Evolutionary conservation across 805 yeast species (phyloP), one percentile per base, ranked within the genome.

Genomic region (Saccharomycopsis fodiens): DNA sequence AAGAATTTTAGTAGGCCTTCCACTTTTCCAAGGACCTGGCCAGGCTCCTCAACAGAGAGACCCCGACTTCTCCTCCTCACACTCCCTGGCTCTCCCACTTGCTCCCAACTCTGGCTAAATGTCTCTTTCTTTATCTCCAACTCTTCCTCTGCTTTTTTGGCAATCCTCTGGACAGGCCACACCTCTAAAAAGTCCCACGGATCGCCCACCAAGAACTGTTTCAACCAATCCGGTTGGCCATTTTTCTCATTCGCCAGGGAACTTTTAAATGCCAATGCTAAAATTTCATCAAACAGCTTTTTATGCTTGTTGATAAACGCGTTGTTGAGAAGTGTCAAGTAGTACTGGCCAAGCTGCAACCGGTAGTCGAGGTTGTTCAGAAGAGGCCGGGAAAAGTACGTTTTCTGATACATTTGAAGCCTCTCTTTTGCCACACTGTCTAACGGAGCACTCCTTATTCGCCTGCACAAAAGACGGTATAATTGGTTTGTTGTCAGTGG

Each of bases 151-250:
- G 32, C 20, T 3, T 27, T 16, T 10, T 19, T 32, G 4, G 17
- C 37, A 5, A 42, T 4, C n/a, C 41, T 12, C 21, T 10, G 32
- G 3, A 42, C 40, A 3, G 50, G 50, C 50, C 50, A 46, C 13
- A 22, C n/a, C 12, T 39, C 19, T 3, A 42, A 7, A 10, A 42
- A 29, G 7, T 46, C 44, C 10, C 16, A 19, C n/a, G 22, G 22
- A 21, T 38, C 31, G 15, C 30, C 20, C 17, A 10, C 15, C 17
- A 16, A 25, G 25, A 46, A 46, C 7, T 42, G 15, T 13, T 23
- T 22, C 16, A 42, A 15, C 50, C 50, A 46, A 4, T 10, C 8
- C 4, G 46, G 50, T 2, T 20, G 27, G 15, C 13, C 25, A 4
- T 25, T 30, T 4, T 35, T 6, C 10, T 25, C 29, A 10, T 6